Evolutionary conservation across 257 asterid genomes (phyloP), one percentile per base, ranked within the genome.

Genomic region (Petunia axillaris): DNA sequence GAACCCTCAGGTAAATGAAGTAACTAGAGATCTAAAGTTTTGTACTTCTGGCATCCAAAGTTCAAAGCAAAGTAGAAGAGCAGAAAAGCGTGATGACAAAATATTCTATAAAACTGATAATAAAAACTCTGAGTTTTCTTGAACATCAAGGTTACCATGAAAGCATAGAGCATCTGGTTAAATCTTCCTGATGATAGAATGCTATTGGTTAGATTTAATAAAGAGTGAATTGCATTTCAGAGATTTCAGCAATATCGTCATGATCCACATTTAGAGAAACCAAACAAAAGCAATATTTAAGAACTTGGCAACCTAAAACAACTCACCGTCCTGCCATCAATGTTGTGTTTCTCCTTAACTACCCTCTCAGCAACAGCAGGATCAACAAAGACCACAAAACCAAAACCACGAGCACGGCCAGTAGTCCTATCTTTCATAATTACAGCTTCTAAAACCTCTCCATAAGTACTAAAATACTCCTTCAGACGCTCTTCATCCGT

Each of bases 341-440:
- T 81, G 65, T 9, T 64, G 68, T 81, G 81, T 58, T 76, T 81
- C 84, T 76, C 84, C 77, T 75, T 76, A 11, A 76, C 70, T 37
- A 81, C 84, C 70, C 77, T 81, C 78, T 81, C 84, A 16, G 81
- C 84, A 53, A 37, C 84, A 2, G 70, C 77, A 64, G 84, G 60
- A 53, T 81, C 84, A 13, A 35, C 75, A 52, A 64, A 81, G 81
- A 81, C 81, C 50, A 81, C 77, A 64, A 81, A 81, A 63, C 84
- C 84, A 37, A 81, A 81, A 4, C 84, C 84, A 81, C 81, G 84
- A 75, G 84, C 84, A 64, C 84, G 84, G 14, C 81, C 84, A 2
- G 84, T 81, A 50, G 70, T 81, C 15, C 83, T 48, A 60, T 81
- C 83, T 63, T 77, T 62, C 83, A 81, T 75, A 39, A 81, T 81